These are phyloP conservation scores for Byssochlamys sp. DNA, from an alignment of 2,329 filamentous ascomycete species.

Conservation along the genomic window DNA sequence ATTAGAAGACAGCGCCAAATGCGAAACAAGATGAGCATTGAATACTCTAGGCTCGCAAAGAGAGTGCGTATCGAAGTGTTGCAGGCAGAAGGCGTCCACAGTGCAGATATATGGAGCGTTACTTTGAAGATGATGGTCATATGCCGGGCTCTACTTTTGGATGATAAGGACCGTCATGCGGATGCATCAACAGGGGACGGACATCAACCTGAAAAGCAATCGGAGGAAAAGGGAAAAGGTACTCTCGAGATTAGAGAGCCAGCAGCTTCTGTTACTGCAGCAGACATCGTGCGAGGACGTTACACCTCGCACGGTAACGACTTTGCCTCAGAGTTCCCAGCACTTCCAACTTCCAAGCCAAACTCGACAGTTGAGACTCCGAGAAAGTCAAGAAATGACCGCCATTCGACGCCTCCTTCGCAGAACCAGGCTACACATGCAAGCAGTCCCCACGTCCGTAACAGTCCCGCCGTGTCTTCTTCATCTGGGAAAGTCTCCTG, in stretches of 20 bases:
- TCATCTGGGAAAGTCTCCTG: slow-evolving; percentile 9
- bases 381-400: background rate
- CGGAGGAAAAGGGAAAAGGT: background rate
- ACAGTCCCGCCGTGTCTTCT: background rate
- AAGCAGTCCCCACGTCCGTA: background rate
- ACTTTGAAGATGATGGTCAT: slow-evolving; percentile 20
- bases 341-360: background rate
- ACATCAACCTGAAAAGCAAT: background rate
- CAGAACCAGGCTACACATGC: background rate
- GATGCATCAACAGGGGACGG: background rate
- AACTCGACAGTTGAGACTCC: background rate
- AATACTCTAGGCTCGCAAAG: slow-evolving; percentile 19
- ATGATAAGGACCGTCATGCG: slow-evolving; percentile 14
- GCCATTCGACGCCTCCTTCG: background rate
- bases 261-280: background rate
- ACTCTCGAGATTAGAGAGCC: slow-evolving; percentile 2
- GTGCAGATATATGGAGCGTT: slow-evolving; percentile 18
- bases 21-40: slow-evolving; percentile 14
- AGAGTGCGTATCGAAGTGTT: slow-evolving; percentile 21
- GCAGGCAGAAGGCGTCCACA: slow-evolving; percentile 14
- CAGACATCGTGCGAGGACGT: background rate
- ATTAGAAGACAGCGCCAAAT: slow-evolving; percentile 12
- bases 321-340: slow-evolving; percentile 15
- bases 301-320: slow-evolving; percentile 8
- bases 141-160: slow-evolving; percentile 21